Evolutionary conservation across 2,329 filamentous ascomycete species (phyloP).

Genomic region (Fusarium hainanense): DNA sequence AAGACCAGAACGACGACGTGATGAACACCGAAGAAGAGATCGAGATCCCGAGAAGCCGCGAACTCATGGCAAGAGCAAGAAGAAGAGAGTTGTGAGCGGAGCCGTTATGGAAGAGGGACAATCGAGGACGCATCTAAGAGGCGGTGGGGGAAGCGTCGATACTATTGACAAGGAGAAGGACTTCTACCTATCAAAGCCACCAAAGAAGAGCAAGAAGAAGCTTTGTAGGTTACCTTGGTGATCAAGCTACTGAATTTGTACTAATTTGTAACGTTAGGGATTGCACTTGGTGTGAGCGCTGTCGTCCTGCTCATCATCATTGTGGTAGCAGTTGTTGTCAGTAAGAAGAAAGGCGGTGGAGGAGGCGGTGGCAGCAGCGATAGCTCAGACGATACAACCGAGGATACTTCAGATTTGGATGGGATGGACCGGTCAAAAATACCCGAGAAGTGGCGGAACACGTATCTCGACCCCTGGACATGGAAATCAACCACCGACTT

Average conservation of each 20-base stretch:
- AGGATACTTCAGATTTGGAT: slow-evolving; percentile 55
- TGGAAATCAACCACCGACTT: slow-evolving; percentile 93
- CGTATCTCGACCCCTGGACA: slow-evolving; percentile 86
- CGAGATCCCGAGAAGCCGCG: slow-evolving; percentile 46
- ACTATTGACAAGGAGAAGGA: slow-evolving; percentile 61
- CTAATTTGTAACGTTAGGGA: slow-evolving; percentile 56
- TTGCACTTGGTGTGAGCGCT: slow-evolving; percentile 64
- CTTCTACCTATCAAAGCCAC: slow-evolving; percentile 56
- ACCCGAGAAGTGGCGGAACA: slow-evolving; percentile 75
- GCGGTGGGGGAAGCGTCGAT: slow-evolving; percentile 56
- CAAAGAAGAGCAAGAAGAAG: slow-evolving; percentile 67
- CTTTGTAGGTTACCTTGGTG: slow-evolving; percentile 61
- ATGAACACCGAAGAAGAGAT: slow-evolving; percentile 38
- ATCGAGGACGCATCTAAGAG: slow-evolving; percentile 55
- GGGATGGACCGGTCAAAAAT: slow-evolving; percentile 67
- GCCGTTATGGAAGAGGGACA: slow-evolving; percentile 75
- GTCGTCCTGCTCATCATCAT: slow-evolving; percentile 74
- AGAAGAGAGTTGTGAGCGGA: slow-evolving; percentile 75
- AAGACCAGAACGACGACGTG: slow-evolving; percentile 45
- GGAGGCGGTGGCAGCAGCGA: slow-evolving; percentile 49
- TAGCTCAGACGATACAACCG: slow-evolving; percentile 45
- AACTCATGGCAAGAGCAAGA: slow-evolving; percentile 57
- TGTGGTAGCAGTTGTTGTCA: slow-evolving; percentile 73
- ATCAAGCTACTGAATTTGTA: background rate
- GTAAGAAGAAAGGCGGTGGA: slow-evolving; percentile 70